These are phyloP conservation scores for Suillus americanus DNA, from an alignment of 768 basidiomycete genomes.

Conservation along the genomic window DNA sequence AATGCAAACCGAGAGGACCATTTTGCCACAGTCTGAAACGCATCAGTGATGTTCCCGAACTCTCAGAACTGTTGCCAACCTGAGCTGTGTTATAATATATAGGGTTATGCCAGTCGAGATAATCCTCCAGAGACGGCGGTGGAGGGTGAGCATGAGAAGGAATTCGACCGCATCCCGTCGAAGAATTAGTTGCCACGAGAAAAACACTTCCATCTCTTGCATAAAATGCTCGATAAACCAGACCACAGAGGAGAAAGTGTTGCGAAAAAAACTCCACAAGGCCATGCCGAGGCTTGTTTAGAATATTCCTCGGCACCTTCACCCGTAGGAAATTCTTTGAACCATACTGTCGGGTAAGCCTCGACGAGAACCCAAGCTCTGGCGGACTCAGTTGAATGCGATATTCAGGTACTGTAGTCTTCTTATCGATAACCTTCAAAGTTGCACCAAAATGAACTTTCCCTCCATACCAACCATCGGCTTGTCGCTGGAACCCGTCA, in stretches of 20 bases:
- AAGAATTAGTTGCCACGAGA: slow-evolving; percentile 47
- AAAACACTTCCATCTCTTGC: slow-evolving; percentile 61
- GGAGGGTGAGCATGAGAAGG: slow-evolving; percentile 7
- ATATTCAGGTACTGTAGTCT: slow-evolving; percentile 18
- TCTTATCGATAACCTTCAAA: slow-evolving; percentile 22
- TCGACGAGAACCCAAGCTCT: slow-evolving; percentile 52
- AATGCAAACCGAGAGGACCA: slow-evolving; percentile 64
- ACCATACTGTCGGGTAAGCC: slow-evolving; percentile 61
- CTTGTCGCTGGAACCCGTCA: slow-evolving; percentile 38
- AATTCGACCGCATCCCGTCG: background rate
- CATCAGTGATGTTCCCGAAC: background rate
- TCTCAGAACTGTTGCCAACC: slow-evolving; percentile 34
- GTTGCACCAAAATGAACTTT: slow-evolving; percentile 53
- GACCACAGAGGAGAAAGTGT: slow-evolving; percentile 52
- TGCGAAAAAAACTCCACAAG: slow-evolving; percentile 44
- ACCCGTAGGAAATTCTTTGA: slow-evolving; percentile 58
- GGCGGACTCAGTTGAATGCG: slow-evolving; percentile 48
- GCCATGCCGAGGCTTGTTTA: slow-evolving; percentile 30
- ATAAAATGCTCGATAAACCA: slow-evolving; percentile 60
- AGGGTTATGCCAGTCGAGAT: slow-evolving; percentile 58
- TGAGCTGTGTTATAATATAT: slow-evolving; percentile 46
- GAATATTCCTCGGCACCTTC: slow-evolving; percentile 36
- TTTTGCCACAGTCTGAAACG: slow-evolving; percentile 56
- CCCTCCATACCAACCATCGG: slow-evolving; percentile 58
- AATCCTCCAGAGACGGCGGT: slow-evolving; percentile 40